These are phyloP conservation scores for Davidsoniella australis DNA, from an alignment of 2,329 filamentous ascomycete species.

Conservation along the genomic window DNA sequence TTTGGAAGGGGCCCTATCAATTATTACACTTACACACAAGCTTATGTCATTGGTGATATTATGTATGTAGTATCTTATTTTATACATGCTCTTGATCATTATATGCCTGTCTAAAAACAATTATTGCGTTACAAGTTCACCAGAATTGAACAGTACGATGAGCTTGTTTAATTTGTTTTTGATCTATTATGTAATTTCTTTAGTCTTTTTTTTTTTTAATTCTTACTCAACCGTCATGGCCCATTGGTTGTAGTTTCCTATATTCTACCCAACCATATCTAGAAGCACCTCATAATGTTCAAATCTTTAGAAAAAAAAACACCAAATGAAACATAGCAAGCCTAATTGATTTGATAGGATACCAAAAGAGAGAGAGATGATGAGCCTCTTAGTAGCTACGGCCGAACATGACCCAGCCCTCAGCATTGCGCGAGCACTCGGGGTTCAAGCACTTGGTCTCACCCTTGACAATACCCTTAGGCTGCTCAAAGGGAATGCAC, in stretches of 20 bases:
- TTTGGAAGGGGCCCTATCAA: too few species aligned
- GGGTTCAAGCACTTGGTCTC: constrained; percentile 88
- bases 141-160: too few species aligned
- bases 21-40: background rate
- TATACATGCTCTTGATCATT: background rate
- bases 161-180: too few species aligned
- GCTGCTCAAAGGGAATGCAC: constrained; percentile 70
- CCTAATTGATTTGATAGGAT: too few species aligned
- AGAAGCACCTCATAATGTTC: background rate
- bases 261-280: background rate
- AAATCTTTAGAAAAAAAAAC: too few species aligned
- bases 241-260: background rate
- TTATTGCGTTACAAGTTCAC: too few species aligned
- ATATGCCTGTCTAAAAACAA: too few species aligned
- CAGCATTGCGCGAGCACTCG: constrained; percentile 57
- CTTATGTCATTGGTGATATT: background rate
- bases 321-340: too few species aligned
- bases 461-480: constrained; percentile 57
- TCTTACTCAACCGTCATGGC: background rate
- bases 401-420: constrained; percentile 89
- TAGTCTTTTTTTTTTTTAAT: background rate
- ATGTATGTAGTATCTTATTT: background rate
- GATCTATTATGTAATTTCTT: background rate
- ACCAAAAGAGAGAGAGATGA: too few species aligned
- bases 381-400: constrained; percentile 38